Percentiles rank a stretch among this genome's conserved stretches.
Conservation (phyloP, 306 rosid genomes). For the Acacia crassicarpa region DNA sequence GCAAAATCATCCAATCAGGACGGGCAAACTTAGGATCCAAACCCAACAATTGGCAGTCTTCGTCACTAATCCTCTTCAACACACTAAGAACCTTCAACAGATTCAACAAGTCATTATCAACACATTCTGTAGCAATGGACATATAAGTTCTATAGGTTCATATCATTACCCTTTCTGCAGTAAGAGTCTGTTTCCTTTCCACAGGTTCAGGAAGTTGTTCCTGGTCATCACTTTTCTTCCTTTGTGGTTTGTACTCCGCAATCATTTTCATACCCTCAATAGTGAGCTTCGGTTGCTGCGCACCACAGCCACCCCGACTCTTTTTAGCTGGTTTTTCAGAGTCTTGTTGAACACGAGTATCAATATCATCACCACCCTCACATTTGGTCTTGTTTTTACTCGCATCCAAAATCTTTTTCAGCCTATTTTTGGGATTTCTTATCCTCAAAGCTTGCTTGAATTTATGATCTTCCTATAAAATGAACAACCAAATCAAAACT, state of each 20-base stretch:
- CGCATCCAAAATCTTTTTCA: constrained; percentile 84
- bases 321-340: constrained; percentile 77
- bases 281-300: constrained; percentile 91
- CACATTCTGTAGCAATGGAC: not conserved
- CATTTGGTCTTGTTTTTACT: constrained; percentile 89
- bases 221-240: constrained; percentile 93
- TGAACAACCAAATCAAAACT: constrained; percentile 18
- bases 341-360: constrained; percentile 65
- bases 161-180: constrained; percentile 78
- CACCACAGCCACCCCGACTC: constrained; percentile 98
- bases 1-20: constrained; percentile 97
- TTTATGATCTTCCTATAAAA: constrained; percentile 79
- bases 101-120: constrained; percentile 27
- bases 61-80: constrained; percentile 89
- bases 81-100: constrained; percentile 81
- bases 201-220: constrained; percentile 98
- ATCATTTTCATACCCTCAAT: constrained; percentile 93
- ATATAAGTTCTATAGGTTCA: constrained; percentile 24
- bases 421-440: constrained; percentile 78
- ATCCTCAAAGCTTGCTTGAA: constrained; percentile 90
- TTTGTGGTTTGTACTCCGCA: constrained; percentile 86
- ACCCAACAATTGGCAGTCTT: constrained; percentile 87
- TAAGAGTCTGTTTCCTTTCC: constrained; percentile 95
- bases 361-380: constrained; percentile 97
- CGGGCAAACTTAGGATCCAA: constrained; percentile 93